Evolutionary conservation across 306 rosid species (phyloP).

Genomic region (Vigna unguiculata): DNA sequence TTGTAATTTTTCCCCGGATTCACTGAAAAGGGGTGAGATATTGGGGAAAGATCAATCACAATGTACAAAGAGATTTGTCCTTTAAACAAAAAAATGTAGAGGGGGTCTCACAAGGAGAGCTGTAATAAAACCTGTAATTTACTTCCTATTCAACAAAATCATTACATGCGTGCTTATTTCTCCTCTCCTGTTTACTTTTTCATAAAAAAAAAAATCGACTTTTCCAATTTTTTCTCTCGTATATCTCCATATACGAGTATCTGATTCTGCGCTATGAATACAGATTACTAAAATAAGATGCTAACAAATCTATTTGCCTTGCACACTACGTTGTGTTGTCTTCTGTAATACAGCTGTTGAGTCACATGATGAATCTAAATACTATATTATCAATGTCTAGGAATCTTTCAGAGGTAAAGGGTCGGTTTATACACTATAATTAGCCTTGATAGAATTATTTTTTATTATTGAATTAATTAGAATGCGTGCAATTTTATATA

Average conservation of each 20-base stretch:
- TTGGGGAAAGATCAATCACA: constrained; percentile 25
- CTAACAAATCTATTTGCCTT: constrained; percentile 24
- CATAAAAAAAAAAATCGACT: neutral
- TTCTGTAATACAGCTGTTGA: constrained; percentile 18
- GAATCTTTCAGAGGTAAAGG: neutral
- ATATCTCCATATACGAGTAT: neutral
- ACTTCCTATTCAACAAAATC: constrained; percentile 7
- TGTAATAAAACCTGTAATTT: constrained; percentile 14
- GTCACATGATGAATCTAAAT: constrained; percentile 22
- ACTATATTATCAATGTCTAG: neutral
- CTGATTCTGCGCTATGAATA: neutral
- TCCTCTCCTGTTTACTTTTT: neutral
- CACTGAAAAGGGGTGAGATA: constrained; percentile 37
- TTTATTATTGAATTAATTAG: neutral
- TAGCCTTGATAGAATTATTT: neutral
- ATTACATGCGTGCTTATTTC: constrained; percentile 11
- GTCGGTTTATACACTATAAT: neutral
- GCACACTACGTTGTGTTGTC: constrained; percentile 21
- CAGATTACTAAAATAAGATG: neutral
- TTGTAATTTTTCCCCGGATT: constrained; percentile 34
- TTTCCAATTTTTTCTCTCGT: neutral
- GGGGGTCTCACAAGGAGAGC: constrained; percentile 12
- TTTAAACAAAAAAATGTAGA: constrained; percentile 26
- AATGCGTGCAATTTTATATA: no score
- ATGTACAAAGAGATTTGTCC: constrained; percentile 53